phyloP scores from a whole-genome alignment of 164 flowering plant genomes.

The Macadamia integrifolia region DNA sequence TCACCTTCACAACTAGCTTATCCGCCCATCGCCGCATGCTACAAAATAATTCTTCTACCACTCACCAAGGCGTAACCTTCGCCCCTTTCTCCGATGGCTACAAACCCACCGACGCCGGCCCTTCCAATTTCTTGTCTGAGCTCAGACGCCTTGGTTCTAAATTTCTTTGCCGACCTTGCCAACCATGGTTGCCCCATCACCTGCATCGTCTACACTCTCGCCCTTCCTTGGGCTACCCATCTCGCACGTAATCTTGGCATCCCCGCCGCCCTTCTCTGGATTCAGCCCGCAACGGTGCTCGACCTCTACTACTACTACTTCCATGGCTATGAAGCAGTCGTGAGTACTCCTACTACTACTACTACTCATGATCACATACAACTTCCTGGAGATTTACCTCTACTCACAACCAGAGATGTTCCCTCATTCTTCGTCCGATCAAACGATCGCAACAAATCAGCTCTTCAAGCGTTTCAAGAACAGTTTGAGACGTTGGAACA shows the following conservation, averaged over 20 bases:
- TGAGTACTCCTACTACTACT: background rate
- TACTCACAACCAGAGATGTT: background rate
- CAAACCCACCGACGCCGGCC: background rate
- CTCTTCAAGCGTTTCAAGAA: conserved; percentile 5
- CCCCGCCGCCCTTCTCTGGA: conserved; percentile 14
- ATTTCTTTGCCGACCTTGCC: background rate
- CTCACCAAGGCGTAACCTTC: conserved; percentile 8
- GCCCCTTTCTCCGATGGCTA: conserved; percentile 13
- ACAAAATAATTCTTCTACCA: no score
- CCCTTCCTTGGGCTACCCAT: conserved; percentile 17
- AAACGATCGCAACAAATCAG: no score
- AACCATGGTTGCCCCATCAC: background rate
- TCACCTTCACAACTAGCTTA: conserved; percentile 23
- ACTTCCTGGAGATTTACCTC: background rate
- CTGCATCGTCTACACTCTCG: conserved; percentile 6
- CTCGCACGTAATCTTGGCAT: conserved; percentile 13
- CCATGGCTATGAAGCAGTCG: conserved; percentile 6
- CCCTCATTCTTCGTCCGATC: conserved; percentile 10
- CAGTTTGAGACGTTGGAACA: conserved; percentile 12
- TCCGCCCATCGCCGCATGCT: conserved; percentile 3
- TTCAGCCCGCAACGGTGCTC: conserved; percentile 17
- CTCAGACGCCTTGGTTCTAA: conserved; percentile 4
- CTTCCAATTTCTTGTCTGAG: background rate
- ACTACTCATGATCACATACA: background rate
- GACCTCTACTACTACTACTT: conserved; percentile 12